Conservation (phyloP, 352 stramenopile genomes). For the Phytophthora foliorum region DNA sequence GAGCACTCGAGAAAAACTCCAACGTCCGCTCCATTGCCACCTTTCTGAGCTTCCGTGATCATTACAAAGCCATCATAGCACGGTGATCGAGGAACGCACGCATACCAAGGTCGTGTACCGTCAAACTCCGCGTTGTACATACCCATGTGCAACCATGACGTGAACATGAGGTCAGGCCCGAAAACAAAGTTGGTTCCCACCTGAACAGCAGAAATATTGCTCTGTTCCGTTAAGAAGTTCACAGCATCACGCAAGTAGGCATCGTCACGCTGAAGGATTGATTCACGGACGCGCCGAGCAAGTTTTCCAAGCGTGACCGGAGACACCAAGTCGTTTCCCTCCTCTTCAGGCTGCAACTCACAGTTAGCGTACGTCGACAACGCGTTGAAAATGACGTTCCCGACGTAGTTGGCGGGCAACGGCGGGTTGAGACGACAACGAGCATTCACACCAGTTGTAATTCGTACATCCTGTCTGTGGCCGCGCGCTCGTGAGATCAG, state of each 20-base stretch:
- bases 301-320: conserved; percentile 27
- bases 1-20: conserved; percentile 57
- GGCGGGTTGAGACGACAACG: conserved; percentile 53
- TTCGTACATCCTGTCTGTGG: conserved; percentile 49
- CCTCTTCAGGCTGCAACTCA: conserved; percentile 35
- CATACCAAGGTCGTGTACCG: conserved; percentile 46
- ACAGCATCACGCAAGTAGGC: conserved; percentile 59
- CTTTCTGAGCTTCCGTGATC: conserved; percentile 56
- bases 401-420: conserved; percentile 53
- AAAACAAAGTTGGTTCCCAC: conserved; percentile 60
- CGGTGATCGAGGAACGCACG: conserved; percentile 40
- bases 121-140: conserved; percentile 74
- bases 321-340: conserved; percentile 5
- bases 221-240: conserved; percentile 52
- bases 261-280: conserved; percentile 51
- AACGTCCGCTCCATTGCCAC: conserved; percentile 48
- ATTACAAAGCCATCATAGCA: conserved; percentile 56
- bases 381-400: conserved; percentile 69
- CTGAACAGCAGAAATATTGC: conserved; percentile 42
- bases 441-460: conserved; percentile 64
- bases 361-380: conserved; percentile 40
- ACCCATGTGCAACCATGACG: conserved; percentile 63
- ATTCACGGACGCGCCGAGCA: conserved; percentile 51
- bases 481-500: conserved; percentile 59
- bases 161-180: conserved; percentile 67